These are phyloP conservation scores for Gastrolobium villosum DNA, from an alignment of 306 rosid genomes.

Conservation along the genomic window DNA sequence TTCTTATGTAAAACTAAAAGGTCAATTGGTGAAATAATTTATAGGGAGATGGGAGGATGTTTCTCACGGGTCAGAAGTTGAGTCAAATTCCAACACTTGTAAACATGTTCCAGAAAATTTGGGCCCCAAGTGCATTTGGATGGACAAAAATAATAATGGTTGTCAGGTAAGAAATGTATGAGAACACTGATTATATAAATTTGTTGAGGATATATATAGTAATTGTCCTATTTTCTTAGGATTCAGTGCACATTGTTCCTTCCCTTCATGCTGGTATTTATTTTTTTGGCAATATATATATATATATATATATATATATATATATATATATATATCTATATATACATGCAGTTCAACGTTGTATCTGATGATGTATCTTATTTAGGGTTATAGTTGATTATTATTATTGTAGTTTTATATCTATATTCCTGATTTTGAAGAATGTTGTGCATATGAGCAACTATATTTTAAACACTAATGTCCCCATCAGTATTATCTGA, in stretches of 20 bases:
- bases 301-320: neutral
- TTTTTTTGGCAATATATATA: neutral
- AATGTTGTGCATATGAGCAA: neutral
- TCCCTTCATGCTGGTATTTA: slow-evolving; percentile 16
- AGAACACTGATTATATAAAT: neutral
- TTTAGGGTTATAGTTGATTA: neutral
- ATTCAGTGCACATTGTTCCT: slow-evolving; percentile 35
- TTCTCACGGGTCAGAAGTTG: slow-evolving; percentile 55
- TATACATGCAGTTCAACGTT: slow-evolving; percentile 7
- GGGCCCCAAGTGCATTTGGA: slow-evolving; percentile 41
- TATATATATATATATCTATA: neutral
- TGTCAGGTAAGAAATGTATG: slow-evolving; percentile 65
- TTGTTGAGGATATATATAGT: slow-evolving; percentile 4
- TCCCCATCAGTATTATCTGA: neutral
- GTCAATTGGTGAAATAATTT: slow-evolving; percentile 46
- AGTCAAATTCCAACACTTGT: slow-evolving; percentile 52
- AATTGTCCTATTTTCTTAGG: neutral
- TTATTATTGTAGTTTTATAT: neutral
- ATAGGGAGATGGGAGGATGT: slow-evolving; percentile 68
- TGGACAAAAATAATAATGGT: slow-evolving; percentile 39
- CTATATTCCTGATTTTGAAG: slow-evolving; percentile 13
- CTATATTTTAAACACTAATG: neutral
- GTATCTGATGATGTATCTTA: neutral
- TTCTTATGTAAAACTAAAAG: slow-evolving; percentile 40
- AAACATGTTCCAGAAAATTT: slow-evolving; percentile 53